Percentiles rank a stretch among this genome's conserved stretches.
Conservation (phyloP, 1,284 basidiomycete species). For the Trichosporon faecale region DNA sequence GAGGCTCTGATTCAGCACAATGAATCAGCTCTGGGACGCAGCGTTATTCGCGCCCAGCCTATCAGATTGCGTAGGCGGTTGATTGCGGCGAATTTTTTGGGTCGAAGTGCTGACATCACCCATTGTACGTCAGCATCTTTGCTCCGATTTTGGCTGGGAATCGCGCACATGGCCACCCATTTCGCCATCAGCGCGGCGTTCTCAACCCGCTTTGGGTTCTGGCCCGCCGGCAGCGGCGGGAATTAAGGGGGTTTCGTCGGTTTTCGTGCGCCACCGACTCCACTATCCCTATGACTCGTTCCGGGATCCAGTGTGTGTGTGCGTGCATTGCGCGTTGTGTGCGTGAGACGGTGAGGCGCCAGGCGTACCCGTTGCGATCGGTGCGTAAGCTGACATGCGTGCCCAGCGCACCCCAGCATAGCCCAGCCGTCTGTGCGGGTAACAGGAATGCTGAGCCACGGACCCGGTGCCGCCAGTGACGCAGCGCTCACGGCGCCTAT, state of each 20-base stretch:
- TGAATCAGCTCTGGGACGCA: not conserved
- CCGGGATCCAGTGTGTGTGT: not conserved
- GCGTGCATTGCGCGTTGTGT: not conserved
- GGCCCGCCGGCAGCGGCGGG: not conserved
- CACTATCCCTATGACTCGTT: not conserved
- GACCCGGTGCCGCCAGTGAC: not conserved
- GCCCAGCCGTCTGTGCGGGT: not conserved
- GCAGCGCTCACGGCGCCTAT: too few species aligned
- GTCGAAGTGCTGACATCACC: not conserved
- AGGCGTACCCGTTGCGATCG: too few species aligned
- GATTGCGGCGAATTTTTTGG: not conserved
- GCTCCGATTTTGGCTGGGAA: not conserved
- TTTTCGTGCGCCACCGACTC: not conserved
- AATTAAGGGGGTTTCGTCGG: not conserved
- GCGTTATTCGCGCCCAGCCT: not conserved
- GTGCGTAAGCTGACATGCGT: not conserved
- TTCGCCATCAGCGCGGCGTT: slow-evolving; percentile 7
- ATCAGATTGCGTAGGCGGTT: not conserved
- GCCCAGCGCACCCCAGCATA: not conserved
- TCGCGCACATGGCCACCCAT: not conserved
- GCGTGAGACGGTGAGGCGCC: not conserved
- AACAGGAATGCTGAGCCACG: not conserved
- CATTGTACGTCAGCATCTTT: not conserved
- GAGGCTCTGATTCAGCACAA: not conserved
- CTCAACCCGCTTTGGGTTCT: not conserved